These are phyloP conservation scores for Epicoccum nigrum DNA, from an alignment of 2,329 filamentous ascomycete genomes.

Conservation along the genomic window DNA sequence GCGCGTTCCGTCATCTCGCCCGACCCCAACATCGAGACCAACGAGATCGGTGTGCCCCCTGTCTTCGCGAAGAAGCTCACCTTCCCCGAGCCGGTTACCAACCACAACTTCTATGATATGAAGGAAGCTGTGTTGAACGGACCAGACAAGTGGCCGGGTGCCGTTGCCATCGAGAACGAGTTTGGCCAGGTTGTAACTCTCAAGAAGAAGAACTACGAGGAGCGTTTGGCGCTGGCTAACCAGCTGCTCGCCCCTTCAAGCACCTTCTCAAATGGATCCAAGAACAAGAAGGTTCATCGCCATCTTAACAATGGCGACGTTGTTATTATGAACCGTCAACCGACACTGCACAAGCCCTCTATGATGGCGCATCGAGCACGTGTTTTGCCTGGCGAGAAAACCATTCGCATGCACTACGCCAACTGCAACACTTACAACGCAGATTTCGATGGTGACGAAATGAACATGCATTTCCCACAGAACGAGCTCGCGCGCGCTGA, in stretches of 20 bases:
- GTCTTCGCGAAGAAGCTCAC: conserved; percentile 96
- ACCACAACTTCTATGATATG: conserved; percentile 94
- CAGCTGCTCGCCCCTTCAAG: conserved; percentile 86
- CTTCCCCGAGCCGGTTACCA: conserved; percentile 95
- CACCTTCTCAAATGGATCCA: conserved; percentile 73
- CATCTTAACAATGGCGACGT: conserved; percentile 97
- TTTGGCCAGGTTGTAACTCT: conserved; percentile 89
- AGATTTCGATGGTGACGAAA: conserved; percentile 98
- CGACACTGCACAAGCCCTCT: conserved; percentile 95
- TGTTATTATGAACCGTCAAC: conserved; percentile 98
- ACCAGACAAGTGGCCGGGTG: conserved; percentile 90
- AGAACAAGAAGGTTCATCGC: conserved; percentile 94
- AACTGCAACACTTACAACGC: conserved; percentile 99
- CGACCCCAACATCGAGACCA: conserved; percentile 98
- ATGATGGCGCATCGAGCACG: conserved; percentile 98
- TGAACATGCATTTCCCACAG: conserved; percentile 99
- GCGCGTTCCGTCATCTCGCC: conserved; percentile 97
- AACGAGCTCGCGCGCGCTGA: conserved; percentile 94
- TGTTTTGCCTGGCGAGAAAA: conserved; percentile 92
- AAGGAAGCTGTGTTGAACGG: conserved; percentile 97
- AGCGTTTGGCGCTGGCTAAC: conserved; percentile 87
- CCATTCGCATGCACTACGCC: conserved; percentile 98
- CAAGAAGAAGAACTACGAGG: conserved; percentile 83
- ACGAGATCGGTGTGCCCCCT: conserved; percentile 97
- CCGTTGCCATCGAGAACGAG: conserved; percentile 93